Base-by-base conservation (phyloP, 257 asterid species). In the Solanum bukasovii region DNA sequence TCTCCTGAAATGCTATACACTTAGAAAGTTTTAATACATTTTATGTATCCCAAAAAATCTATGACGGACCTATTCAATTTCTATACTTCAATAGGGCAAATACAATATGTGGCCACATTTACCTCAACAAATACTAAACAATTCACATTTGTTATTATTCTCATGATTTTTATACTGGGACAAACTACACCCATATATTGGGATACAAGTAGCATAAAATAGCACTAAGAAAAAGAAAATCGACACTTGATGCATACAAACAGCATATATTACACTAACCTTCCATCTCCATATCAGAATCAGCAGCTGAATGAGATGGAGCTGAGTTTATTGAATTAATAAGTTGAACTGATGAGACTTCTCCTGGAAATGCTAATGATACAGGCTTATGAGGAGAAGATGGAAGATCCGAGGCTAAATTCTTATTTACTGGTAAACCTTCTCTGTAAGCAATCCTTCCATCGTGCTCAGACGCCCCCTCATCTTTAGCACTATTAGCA, bases 211-310 rank as follows among this genome's bases (percentile, higher is more conserved):
- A 65, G 56, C 82, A 81, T 35, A 67, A 59, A 77, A 83, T 67
- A 68, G 87, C 72, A 35, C 61, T 56, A 65, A 87, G 89, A 44
- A 74, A 87, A 46, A 73, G 83, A 91, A 16, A 84, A 72, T 67
- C 59, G 37, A 90, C 88, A 81, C 70, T 49, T 46, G 77, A 72
- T 9, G 59, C 63, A 25, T 86, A 86, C 44, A 33, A 75, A 10
- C 23, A 89, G 52, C 27, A 78, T 86, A 75, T n/a, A 87, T 46
- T 87, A 87, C 88, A 67, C 94, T 77, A 88, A 95, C 99, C 99
- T 92, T 96, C 99, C 98, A 96, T 96, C 90, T 96, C 99, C 98
- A 96, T 96, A 90, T 96, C 99, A 52, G 99, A 95, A 92, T 92
- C 93, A 83, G 87, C 75, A 73, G 93, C 94, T n/a, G 96, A 93